Base-by-base conservation (phyloP, 345 rosid species). In the Populus pruinosa region DNA sequence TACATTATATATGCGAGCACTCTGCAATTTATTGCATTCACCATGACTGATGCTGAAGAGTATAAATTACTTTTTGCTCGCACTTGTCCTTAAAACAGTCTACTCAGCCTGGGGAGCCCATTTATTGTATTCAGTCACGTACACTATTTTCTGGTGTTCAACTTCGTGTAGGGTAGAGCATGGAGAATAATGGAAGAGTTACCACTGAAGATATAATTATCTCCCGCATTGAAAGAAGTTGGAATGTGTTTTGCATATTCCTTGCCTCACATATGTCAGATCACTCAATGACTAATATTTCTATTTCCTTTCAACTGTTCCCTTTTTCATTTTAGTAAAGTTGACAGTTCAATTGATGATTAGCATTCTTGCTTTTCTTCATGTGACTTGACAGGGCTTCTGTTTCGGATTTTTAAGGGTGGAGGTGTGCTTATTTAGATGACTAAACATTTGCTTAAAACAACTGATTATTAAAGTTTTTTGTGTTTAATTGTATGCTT, bases 401-500 rank as follows among this genome's bases (percentile, higher is more conserved):
- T 63, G 25, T 38, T 73, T 77, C 21, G 18, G 27, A 49, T 62
- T 69, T 11, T 1, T 9, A 59, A 25, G 64, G 27, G 64, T 59
- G 29, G 64, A 23, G 64, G 64, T 59, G 64, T 59, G 29, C 64
- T 59, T 59, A 10, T 23, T 59, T 10, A 59, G 25, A 9, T 59
- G 25, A 59, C 29, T 23, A 18, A 55, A 75, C 49, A 49, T 35
- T 44, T 35, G 18, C 11, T 56, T 43, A 1, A 21, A 59, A 39
- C 21, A 31, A n/a, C 23, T 65, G 53, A 44, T 39, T 33, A 71
- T 36, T 16, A 9, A 38, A 36, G 55, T 56, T 50, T n/a, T 68
- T 78, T 31, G 53, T 31, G 12, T 71, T 75, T 47, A 41, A 77
- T 76, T 76, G 21, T 38, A 49, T 74, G 17, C 77, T 39, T 68